Conservation (phyloP, 192 early-diverging fungal species). For the Haplosporangium gracile region DNA sequence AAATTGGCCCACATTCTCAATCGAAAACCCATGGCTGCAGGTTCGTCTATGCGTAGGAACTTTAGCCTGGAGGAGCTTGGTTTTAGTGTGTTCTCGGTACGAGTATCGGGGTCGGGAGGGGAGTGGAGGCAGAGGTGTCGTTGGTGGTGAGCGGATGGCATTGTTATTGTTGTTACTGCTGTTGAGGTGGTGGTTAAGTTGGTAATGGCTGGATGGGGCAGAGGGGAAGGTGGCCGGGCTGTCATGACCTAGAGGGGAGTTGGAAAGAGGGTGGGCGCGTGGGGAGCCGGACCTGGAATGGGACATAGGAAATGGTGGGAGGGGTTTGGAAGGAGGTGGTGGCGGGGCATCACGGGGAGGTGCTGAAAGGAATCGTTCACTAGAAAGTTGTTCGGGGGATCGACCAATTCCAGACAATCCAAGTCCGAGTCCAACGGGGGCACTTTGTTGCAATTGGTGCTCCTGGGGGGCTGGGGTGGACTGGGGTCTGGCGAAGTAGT, state of each 20-base stretch:
- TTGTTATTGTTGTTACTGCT: constrained; percentile 3
- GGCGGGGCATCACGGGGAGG: background rate
- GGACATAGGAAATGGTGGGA: constrained; percentile 15
- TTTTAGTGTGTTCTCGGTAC: constrained; percentile 33
- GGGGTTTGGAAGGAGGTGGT: background rate
- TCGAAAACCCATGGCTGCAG: constrained; percentile 35
- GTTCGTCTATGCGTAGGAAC: constrained; percentile 21
- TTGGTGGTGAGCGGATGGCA: constrained; percentile 23
- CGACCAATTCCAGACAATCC: constrained; percentile 17
- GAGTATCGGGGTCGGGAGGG: constrained; percentile 11
- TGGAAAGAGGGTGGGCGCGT: background rate
- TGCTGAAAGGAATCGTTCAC: constrained; percentile 16
- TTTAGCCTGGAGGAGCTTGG: constrained; percentile 22
- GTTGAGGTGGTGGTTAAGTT: background rate
- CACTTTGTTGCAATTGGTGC: background rate
- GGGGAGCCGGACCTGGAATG: background rate
- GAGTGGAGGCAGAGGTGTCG: constrained; percentile 35
- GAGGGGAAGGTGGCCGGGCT: background rate
- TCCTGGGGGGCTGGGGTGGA: background rate
- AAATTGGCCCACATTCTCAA: constrained; percentile 41
- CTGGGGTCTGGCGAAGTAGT: constrained; percentile 16
- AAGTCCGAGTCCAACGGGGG: constrained; percentile 14
- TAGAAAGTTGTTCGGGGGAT: constrained; percentile 3
- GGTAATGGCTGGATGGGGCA: constrained; percentile 1
- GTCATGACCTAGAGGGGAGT: constrained; percentile 1